Base-by-base conservation (phyloP, 2,329 filamentous ascomycete genomes). In the Aureobasidium sp. region DNA sequence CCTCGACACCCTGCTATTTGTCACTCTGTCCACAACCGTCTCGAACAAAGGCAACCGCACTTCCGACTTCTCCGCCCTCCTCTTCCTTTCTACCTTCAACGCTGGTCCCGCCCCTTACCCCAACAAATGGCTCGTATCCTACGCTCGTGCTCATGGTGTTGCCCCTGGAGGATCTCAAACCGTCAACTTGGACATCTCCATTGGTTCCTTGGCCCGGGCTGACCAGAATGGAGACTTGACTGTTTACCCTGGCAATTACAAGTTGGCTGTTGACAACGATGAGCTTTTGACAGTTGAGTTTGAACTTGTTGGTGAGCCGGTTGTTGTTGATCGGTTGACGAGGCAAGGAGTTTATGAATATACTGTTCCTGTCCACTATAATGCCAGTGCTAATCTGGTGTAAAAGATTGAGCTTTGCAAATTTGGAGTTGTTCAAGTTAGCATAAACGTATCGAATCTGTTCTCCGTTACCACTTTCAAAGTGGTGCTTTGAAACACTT, bases 221-320 rank as follows among this genome's bases (percentile, higher is more conserved):
- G 80, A 83, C 62, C 74, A 78, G 42, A 72, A 70, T 2, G 83
- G 83, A 1, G 78, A 81, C 63, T 75, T 73, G 53, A 77, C 82
- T 17, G 67, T 85, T 7, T 84, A 82, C 69, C 82, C 82, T 0
- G 83, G 81, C 0, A 74, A 74, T 17, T 85, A 85, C 65, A 73
- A 68, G 8, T 51, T 83, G 11, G 66, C 74, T 44, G 52, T 83
- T 8, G 81, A 83, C 67, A 70, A 59, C 11, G 34, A 59, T 22
- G 56, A 39, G 34, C 14, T 59, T 17, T 39, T 59, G 31, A 59
- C 47, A 7, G 44, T 31, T 0, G 44, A 48, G 34, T 59, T 59
- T 49, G 56, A 48, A 15, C 34, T 59, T 36, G 44, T 59, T 25
- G 56, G 56, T n/a, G 39, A 48, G 1, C 29, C 42, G 2, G 42